These are phyloP conservation scores for Pestalotiopsis sp. DNA, from an alignment of 2,329 filamentous ascomycete genomes.

Conservation along the genomic window DNA sequence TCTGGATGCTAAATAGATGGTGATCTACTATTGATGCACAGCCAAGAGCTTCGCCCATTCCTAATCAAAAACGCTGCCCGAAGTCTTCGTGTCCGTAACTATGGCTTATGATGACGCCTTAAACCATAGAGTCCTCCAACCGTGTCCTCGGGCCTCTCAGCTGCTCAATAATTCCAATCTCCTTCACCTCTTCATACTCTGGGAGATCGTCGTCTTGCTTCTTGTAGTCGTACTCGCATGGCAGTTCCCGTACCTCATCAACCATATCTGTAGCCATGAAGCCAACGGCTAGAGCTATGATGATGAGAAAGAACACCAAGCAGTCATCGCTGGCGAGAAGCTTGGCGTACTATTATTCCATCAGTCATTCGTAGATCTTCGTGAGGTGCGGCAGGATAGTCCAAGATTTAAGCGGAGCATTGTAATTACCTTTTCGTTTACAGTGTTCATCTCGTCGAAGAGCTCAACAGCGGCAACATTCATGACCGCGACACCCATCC, in stretches of 20 bases:
- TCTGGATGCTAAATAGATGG: no score
- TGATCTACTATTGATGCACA: no score
- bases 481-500: no score
- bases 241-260: conserved; percentile 1
- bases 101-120: background rate
- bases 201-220: background rate
- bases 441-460: no score
- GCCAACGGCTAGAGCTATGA: conserved; percentile 1
- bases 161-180: background rate
- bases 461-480: no score
- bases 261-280: conserved; percentile 10
- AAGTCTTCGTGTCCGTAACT: background rate
- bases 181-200: background rate
- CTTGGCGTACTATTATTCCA: background rate
- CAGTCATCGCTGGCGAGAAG: background rate
- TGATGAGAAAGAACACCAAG: conserved; percentile 1
- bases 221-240: background rate
- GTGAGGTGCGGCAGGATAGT: no score
- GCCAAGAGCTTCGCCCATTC: no score
- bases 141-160: background rate
- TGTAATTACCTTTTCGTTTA: background rate
- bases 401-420: no score
- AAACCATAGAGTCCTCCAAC: conserved; percentile 1
- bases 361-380: background rate
- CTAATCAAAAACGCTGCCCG: no score